phyloP scores from a whole-genome alignment of 2,329 filamentous ascomycete species.

The Nemania serpens region DNA sequence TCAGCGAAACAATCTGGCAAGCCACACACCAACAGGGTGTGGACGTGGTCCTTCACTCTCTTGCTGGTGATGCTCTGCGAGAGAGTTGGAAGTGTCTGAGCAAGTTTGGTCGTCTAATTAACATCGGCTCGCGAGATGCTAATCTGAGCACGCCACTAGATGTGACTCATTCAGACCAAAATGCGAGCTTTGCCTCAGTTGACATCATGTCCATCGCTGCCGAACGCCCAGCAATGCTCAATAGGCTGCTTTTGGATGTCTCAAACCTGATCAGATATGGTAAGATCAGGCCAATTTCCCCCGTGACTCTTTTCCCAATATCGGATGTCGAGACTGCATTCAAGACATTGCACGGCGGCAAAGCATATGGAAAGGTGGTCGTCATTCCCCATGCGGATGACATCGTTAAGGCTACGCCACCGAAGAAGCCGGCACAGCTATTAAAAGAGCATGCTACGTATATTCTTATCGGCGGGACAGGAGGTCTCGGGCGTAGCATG shows the following conservation, averaged over 20 bases:
- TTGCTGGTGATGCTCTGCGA: conserved; percentile 36
- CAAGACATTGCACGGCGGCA: conserved; percentile 48
- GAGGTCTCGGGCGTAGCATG: conserved; percentile 56
- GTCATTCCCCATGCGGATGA: conserved; percentile 49
- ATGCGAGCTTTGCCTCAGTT: conserved; percentile 52
- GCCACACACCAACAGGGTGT: conserved; percentile 34
- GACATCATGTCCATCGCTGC: conserved; percentile 50
- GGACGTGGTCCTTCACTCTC: conserved; percentile 38
- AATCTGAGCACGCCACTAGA: conserved; percentile 47
- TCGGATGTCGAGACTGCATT: conserved; percentile 47
- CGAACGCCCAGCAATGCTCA: conserved; percentile 38
- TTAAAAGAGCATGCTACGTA: conserved; percentile 52
- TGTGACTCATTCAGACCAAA: conserved; percentile 54
- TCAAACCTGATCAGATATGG: conserved; percentile 38
- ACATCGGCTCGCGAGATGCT: conserved; percentile 37
- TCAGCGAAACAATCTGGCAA: conserved; percentile 34
- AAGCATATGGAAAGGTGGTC: conserved; percentile 49
- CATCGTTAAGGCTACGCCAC: conserved; percentile 49
- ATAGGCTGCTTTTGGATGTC: conserved; percentile 36
- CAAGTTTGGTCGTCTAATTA: conserved; percentile 40
- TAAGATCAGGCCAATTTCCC: conserved; percentile 41
- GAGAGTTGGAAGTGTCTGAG: conserved; percentile 41
- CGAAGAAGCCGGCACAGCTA: conserved; percentile 43
- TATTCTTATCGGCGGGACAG: conserved; percentile 57
- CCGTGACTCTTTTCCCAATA: conserved; percentile 43